Conservation (phyloP, 2,329 filamentous ascomycete species). For the Dryadomyces quercus-mongolicae region DNA sequence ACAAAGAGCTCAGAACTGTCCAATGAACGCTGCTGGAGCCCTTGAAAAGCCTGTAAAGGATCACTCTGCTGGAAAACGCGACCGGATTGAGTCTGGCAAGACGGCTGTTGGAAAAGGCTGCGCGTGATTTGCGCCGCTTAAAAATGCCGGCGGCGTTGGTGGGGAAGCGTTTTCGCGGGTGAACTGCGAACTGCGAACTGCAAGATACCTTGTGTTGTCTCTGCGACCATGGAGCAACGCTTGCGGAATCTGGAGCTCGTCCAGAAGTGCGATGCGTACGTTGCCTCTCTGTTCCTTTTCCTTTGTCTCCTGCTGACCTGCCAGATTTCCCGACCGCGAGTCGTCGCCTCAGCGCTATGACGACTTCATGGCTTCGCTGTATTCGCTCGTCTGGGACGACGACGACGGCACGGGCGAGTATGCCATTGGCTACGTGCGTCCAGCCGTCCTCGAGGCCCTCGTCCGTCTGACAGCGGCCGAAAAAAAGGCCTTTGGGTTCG, state of each 20-base stretch:
- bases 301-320: too few species aligned
- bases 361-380: slow-evolving; percentile 47
- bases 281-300: not conserved
- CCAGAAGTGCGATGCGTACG: slow-evolving; percentile 15
- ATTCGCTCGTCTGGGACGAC: slow-evolving; percentile 52
- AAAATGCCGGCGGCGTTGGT: too few species aligned
- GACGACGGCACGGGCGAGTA: slow-evolving; percentile 42
- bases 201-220: not conserved
- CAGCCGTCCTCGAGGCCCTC: slow-evolving; percentile 36
- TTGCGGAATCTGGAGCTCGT: slow-evolving; percentile 15
- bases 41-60: too few species aligned
- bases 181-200: too few species aligned
- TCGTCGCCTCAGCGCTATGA: slow-evolving; percentile 44
- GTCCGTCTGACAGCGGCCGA: slow-evolving; percentile 40
- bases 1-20: too few species aligned
- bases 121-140: too few species aligned
- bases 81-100: too few species aligned
- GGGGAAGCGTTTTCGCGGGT: too few species aligned
- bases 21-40: too few species aligned
- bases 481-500: slow-evolving; percentile 43
- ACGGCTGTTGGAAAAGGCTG: too few species aligned
- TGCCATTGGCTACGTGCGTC: slow-evolving; percentile 50
- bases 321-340: slow-evolving; percentile 66
- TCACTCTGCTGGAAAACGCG: too few species aligned
- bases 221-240: slow-evolving; percentile 5